These are phyloP conservation scores for Globisporangium nodosum DNA, from an alignment of 352 stramenopile species.

Conservation along the genomic window DNA sequence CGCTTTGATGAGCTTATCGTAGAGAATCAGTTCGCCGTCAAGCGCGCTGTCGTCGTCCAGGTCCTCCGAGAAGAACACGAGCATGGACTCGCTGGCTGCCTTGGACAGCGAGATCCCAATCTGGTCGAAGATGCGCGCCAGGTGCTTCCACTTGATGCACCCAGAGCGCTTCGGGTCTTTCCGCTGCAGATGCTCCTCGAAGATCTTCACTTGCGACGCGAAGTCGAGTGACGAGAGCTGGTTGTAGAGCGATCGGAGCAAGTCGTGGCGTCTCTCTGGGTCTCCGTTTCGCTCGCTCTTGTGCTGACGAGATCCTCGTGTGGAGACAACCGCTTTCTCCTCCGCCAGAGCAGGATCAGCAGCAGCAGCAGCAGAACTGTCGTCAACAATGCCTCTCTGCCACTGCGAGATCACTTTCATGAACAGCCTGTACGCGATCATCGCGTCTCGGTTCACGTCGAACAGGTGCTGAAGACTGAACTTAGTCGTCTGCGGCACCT, in stretches of 20 bases:
- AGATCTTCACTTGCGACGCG: constrained; percentile 51
- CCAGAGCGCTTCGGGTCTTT: constrained; percentile 26
- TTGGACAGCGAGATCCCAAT: constrained; percentile 45
- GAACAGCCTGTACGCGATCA: constrained; percentile 69
- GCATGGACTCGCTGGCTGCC: constrained; percentile 31
- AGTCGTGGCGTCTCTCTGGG: constrained; percentile 13
- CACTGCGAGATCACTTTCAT: constrained; percentile 69
- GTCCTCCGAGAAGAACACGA: constrained; percentile 19
- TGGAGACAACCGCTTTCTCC: neutral
- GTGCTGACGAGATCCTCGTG: neutral
- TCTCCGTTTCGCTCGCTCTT: neutral
- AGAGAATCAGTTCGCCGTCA: constrained; percentile 16
- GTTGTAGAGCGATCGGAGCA: constrained; percentile 50
- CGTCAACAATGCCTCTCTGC: constrained; percentile 2
- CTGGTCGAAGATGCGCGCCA: constrained; percentile 42
- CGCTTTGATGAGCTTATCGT: constrained; percentile 28
- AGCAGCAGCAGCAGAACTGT: constrained; percentile 1
- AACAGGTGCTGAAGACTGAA: constrained; percentile 60
- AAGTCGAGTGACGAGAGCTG: constrained; percentile 72
- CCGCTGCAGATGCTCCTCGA: constrained; percentile 46
- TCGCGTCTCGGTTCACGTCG: constrained; percentile 48
- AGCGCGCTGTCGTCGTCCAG: constrained; percentile 1
- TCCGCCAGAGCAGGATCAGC: neutral
- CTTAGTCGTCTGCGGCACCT: constrained; percentile 25
- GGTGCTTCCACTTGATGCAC: constrained; percentile 26